Base-by-base conservation (phyloP, 2,329 filamentous ascomycete genomes). In the Pseudocercospora macadamiae region DNA sequence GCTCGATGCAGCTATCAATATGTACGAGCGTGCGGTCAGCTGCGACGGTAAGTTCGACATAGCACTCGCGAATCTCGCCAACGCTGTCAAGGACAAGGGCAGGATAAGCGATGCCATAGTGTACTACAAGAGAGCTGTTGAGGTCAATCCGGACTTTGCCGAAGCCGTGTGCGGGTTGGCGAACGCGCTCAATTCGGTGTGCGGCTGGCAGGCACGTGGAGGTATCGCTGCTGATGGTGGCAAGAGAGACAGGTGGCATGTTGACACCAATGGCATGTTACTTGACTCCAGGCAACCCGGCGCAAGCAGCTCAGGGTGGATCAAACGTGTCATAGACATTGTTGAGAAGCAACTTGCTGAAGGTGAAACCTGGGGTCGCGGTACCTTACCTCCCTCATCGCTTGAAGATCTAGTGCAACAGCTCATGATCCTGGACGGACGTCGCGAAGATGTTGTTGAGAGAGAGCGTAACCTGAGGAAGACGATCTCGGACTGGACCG, bases 11-110 rank as follows among this genome's bases (percentile, higher is more conserved):
- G 95, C 95, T 0, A 97, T 99, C 67, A 87, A 89, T 64, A 97
- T 99, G 93, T 99, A 99, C 71, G 92, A 97, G 75, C 88, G 91
- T 66, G 95, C 95, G 9, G 95, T 99, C 12, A 83, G 85, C 2
- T 97, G 93, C 71, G 95, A 99, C 74, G 86, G 87, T n/a, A 90
- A 87, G 21, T 99, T 99, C 70, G 95, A 99, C 70, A 99, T 99
- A 70, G 95, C 95, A 30, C 79, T 99, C 55, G 96, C 95, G 3
- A 99, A 99, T 70, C 82, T 99, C 19, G 95, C 95, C 55, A 99
- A 99, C 73, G 95, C 95, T 7, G 93, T 99, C 65, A 99, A 99
- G 74, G 95, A 99, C 73, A 91, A 96, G 67, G 95, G 95, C 2
- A 86, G 90, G 42, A 91, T 97, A 65, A 89, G 87, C 57, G 95